Evolutionary conservation across 805 yeast species (phyloP), one percentile per base, ranked within the genome.

Genomic region (Metahyphopichia silvanorum): DNA sequence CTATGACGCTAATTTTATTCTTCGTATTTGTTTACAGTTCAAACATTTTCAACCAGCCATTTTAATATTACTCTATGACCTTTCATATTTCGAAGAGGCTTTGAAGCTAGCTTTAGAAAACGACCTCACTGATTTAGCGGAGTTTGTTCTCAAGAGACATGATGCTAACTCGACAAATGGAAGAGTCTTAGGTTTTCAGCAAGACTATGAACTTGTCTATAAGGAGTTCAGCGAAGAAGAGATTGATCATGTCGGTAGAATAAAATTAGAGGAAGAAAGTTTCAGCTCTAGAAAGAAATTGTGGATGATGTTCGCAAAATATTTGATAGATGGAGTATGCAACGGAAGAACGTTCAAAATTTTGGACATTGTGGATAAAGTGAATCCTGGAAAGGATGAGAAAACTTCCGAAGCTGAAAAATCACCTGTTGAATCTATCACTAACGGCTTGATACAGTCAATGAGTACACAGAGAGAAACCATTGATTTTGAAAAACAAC

Each of bases 11-110:
- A 87, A 86, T 43, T 86, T 84, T 44, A 74, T 89, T 3, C 55
- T 93, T 20, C 66, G 97, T 34, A 53, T 88, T 19, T 84, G 95
- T 45, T 66, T 84, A 31, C 73, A 71, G 35, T 71, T 74, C 48
- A 55, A 73, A 8, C 77, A 76, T 37, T 64, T 69, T 31, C 76
- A 76, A 38, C 73, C 89, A 1, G 88, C 95, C 1, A 77, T 87
- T 7, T 71, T 74, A 37, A 71, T 93, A n/a, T 78, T 83, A 45
- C 75, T 93, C 1, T 65, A 75, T 31, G 68, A 63, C 35, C 58
- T 86, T 56, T 76, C 71, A 4, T 67, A 84, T 28, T 85, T 71
- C 49, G 95, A 87, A 39, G 88, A 85, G 33, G 97, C 98, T 0
- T 77, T 89, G 21, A 69, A 69, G 30, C 54, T 93, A 34, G 91